Conservation (phyloP, 2,329 filamentous ascomycete genomes). For the Curvularia sp. region DNA sequence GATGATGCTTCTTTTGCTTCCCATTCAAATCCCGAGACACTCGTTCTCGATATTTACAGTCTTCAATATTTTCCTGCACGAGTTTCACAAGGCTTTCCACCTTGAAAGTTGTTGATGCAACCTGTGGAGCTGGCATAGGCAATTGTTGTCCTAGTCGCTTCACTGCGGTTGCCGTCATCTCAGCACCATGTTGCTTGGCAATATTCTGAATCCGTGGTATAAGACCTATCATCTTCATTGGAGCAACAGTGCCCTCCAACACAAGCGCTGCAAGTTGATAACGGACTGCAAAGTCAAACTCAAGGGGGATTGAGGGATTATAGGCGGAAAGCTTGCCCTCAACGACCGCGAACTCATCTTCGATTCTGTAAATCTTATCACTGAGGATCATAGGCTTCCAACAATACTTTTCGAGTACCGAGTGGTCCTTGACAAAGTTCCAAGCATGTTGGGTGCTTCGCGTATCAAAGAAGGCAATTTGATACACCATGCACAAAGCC, state of each 20-base stretch:
- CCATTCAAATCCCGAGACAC: constrained; percentile 62
- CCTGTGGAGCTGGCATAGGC: constrained; percentile 28
- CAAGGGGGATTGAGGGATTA: background rate
- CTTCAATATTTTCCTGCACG: constrained; percentile 20
- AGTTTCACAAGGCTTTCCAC: constrained; percentile 9
- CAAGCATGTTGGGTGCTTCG: constrained; percentile 42
- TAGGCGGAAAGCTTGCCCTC: constrained; percentile 59
- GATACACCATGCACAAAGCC: constrained; percentile 61
- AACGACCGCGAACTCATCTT: constrained; percentile 66
- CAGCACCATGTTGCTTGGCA: constrained; percentile 52
- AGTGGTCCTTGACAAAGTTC: constrained; percentile 41
- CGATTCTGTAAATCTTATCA: constrained; percentile 64
- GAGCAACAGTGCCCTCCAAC: constrained; percentile 35
- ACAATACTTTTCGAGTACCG: constrained; percentile 23
- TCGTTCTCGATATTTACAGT: constrained; percentile 53
- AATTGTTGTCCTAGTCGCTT: constrained; percentile 68
- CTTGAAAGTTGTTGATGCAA: constrained; percentile 19
- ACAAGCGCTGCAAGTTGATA: constrained; percentile 39
- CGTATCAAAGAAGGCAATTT: constrained; percentile 36
- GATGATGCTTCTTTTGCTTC: constrained; percentile 60
- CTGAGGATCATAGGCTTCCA: constrained; percentile 42
- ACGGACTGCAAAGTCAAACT: constrained; percentile 26
- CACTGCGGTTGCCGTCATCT: constrained; percentile 73
- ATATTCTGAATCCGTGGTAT: constrained; percentile 32
- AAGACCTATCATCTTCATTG: constrained; percentile 22